These are phyloP conservation scores for Physcia stellaris DNA, from an alignment of 495 filamentous ascomycete species.

Conservation along the genomic window DNA sequence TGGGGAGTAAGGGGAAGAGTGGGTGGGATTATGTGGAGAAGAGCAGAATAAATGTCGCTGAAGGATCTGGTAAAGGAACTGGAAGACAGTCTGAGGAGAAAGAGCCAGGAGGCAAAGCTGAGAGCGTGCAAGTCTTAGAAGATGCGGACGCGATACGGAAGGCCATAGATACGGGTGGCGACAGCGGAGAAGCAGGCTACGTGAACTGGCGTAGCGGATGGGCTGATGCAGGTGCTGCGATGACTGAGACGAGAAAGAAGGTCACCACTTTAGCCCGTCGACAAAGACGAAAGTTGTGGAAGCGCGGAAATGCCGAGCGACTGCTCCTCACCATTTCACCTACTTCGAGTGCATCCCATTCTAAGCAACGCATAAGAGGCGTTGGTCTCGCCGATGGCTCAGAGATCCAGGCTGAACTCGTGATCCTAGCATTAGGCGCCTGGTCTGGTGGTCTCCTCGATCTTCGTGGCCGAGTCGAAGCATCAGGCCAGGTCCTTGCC, in stretches of 20 bases:
- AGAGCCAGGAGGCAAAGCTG: too few species aligned
- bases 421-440: conserved; percentile 71
- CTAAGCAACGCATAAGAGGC: background rate
- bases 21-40: conserved; percentile 51
- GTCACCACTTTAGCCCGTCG: conserved; percentile 15
- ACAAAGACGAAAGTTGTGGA: background rate
- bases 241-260: conserved; percentile 53
- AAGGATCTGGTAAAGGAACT: conserved; percentile 51
- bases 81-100: conserved; percentile 5
- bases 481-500: conserved; percentile 67
- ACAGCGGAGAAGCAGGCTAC: conserved; percentile 62
- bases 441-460: conserved; percentile 72
- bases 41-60: conserved; percentile 49
- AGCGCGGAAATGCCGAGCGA: background rate
- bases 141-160: too few species aligned
- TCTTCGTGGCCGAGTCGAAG: conserved; percentile 56
- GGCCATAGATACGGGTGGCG: too few species aligned
- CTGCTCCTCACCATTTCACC: background rate
- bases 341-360: background rate
- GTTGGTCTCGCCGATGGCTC: conserved; percentile 17
- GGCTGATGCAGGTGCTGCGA: conserved; percentile 66
- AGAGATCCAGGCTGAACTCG: conserved; percentile 55
- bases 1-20: conserved; percentile 32
- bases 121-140: too few species aligned
- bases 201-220: conserved; percentile 70